A percentile compares a stretch with the other conserved stretches of the same genome.
Conservation (phyloP, 441 rosid genomes). For the Adansonia gregorii region DNA sequence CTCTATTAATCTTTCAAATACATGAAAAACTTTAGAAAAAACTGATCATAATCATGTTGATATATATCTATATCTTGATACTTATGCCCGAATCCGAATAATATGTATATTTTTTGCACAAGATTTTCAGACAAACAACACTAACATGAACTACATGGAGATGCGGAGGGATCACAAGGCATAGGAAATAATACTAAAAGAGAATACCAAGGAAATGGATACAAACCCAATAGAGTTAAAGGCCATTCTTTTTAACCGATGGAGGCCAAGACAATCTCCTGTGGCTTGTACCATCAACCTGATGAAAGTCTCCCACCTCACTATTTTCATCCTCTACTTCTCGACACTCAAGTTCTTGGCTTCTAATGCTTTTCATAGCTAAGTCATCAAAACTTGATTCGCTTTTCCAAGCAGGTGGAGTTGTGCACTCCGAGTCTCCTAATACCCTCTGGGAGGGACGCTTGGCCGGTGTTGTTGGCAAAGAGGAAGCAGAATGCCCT, state of each 20-base stretch:
- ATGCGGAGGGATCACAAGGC: no score
- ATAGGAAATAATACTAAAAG: no score
- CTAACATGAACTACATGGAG: neutral
- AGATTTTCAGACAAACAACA: neutral
- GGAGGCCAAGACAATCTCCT: constrained; percentile 94
- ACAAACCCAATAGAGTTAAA: constrained; percentile 1
- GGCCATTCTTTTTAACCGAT: constrained; percentile 39
- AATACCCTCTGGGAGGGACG: constrained; percentile 44
- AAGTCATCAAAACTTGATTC: constrained; percentile 71
- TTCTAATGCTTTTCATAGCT: constrained; percentile 45
- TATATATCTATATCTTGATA: no score
- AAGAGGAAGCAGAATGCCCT: constrained; percentile 59
- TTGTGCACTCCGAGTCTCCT: constrained; percentile 56
- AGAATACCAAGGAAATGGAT: neutral
- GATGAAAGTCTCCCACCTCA: constrained; percentile 40
- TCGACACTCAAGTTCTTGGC: constrained; percentile 43
- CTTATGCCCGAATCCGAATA: no score
- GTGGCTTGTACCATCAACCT: constrained; percentile 50
- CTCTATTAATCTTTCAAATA: no score
- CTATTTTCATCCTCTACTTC: constrained; percentile 54
- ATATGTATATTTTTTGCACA: neutral
- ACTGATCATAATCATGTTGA: no score
- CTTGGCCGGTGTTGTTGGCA: constrained; percentile 57
- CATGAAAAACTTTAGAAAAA: no score
- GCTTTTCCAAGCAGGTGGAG: constrained; percentile 76